Conservation (phyloP, 225 moss, liverwort and hornwort genomes). For the Polytrichum commune region DNA sequence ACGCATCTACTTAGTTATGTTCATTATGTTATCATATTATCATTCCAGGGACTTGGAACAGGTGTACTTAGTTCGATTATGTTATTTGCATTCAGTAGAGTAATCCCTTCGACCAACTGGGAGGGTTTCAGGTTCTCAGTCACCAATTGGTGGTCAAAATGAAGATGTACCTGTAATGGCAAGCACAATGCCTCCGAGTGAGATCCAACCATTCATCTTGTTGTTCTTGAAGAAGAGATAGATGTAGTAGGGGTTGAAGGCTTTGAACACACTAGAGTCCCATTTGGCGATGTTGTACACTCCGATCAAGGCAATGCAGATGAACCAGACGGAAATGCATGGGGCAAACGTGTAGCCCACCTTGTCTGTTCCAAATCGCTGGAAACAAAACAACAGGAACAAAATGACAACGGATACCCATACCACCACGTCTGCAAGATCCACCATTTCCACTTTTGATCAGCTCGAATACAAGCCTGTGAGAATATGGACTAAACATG, state of each 20-base stretch:
- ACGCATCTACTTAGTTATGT: too few relatives aligned
- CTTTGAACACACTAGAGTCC: conserved; percentile 70
- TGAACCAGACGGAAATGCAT: conserved; percentile 52
- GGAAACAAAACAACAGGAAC: conserved; percentile 56
- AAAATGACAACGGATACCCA: conserved; percentile 56
- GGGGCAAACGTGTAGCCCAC: conserved; percentile 76
- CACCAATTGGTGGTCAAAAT: too few relatives aligned
- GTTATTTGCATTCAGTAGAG: too few relatives aligned
- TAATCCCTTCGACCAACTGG: background rate
- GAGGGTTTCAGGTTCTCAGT: too few relatives aligned
- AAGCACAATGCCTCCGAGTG: conserved; percentile 80
- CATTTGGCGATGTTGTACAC: conserved; percentile 57
- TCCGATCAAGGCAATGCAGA: conserved; percentile 59
- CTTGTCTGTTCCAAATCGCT: conserved; percentile 68
- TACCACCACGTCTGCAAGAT: conserved; percentile 51
- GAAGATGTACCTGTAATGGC: conserved; percentile 59
- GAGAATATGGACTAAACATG: background rate
- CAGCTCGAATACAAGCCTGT: background rate
- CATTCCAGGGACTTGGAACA: too few relatives aligned
- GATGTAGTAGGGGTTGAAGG: conserved; percentile 72
- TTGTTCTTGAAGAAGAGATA: conserved; percentile 50
- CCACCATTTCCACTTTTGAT: background rate
- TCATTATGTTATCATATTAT: too few relatives aligned
- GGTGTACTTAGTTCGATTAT: too few relatives aligned
- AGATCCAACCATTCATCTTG: conserved; percentile 56